These are phyloP conservation scores for Hypsizygus ulmarius DNA, from an alignment of 1,284 basidiomycete species.

Conservation along the genomic window DNA sequence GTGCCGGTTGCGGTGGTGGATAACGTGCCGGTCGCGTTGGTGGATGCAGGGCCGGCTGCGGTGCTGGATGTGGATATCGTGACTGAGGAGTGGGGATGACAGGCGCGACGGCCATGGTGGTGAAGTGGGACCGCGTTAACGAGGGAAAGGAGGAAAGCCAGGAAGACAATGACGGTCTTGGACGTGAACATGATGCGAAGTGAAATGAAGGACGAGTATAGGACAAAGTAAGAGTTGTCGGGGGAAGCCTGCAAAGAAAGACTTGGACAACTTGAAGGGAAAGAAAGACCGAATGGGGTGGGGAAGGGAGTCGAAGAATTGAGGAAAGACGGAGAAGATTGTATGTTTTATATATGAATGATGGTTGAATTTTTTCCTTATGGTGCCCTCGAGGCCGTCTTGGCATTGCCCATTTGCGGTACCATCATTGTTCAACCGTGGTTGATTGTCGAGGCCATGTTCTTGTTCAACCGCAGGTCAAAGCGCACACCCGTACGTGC, in stretches of 20 bases:
- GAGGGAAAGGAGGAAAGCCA: constrained; percentile 27
- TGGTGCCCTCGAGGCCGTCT: not conserved
- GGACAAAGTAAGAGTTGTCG: constrained; percentile 15
- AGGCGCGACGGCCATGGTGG: constrained; percentile 20
- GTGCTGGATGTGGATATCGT: constrained; percentile 14
- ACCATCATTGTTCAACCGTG: constrained; percentile 6
- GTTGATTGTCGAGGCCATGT: too few relatives aligned
- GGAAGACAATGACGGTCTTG: constrained; percentile 22
- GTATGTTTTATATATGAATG: constrained; percentile 1
- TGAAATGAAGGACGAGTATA: constrained; percentile 8
- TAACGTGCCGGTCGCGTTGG: not conserved
- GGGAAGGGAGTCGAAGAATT: constrained; percentile 3
- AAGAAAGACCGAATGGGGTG: constrained; percentile 15
- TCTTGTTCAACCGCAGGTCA: not conserved
- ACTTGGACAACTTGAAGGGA: constrained; percentile 12
- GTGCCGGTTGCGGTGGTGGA: constrained; percentile 10
- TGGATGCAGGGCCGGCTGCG: constrained; percentile 10
- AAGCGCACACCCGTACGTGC: not conserved
- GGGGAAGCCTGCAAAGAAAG: constrained; percentile 14
- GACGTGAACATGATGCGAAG: constrained; percentile 19
- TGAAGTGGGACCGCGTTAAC: constrained; percentile 25
- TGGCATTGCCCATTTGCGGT: constrained; percentile 8
- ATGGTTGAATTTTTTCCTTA: constrained; percentile 6
- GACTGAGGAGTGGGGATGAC: constrained; percentile 16
- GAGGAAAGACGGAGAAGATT: constrained; percentile 2